Evolutionary conservation across 129 eudicot genomes (phyloP).

Genomic region (Scalesia atractyloides): DNA sequence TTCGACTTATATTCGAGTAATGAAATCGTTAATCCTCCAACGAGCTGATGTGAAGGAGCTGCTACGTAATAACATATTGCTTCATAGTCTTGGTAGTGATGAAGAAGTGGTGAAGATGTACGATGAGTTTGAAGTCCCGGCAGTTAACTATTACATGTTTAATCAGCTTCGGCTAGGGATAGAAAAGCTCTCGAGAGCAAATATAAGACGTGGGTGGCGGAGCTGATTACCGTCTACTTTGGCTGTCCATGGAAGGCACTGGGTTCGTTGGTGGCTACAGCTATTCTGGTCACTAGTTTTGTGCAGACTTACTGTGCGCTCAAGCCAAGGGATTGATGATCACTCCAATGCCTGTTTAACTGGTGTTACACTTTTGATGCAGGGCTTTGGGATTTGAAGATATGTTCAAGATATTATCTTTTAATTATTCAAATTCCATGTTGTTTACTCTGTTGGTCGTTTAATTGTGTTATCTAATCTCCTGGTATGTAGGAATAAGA

Average conservation of each 20-base stretch:
- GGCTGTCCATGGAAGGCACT: constrained; percentile 45
- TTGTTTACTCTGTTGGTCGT: too few species aligned
- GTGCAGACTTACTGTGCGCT: constrained; percentile 34
- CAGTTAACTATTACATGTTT: constrained; percentile 10
- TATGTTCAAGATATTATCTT: too few species aligned
- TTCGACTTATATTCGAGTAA: constrained; percentile 26
- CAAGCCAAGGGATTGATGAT: constrained; percentile 14
- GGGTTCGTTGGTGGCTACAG: constrained; percentile 38
- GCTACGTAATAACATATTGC: constrained; percentile 7
- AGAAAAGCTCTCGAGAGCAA: constrained; percentile 19
- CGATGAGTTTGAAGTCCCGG: constrained; percentile 28
- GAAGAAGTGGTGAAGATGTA: constrained; percentile 39
- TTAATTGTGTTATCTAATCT: too few species aligned
- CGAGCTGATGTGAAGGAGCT: constrained; percentile 38
- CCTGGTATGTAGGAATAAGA: too few species aligned
- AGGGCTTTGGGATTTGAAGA: too few species aligned
- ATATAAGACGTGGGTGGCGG: constrained; percentile 38
- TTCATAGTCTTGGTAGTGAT: constrained; percentile 22
- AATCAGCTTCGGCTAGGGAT: constrained; percentile 9
- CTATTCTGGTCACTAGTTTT: constrained; percentile 32
- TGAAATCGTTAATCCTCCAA: constrained; percentile 36
- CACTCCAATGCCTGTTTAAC: background rate
- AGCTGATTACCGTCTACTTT: constrained; percentile 28
- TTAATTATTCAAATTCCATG: too few species aligned
- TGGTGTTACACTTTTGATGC: too few species aligned